Base-by-base conservation (phyloP, 83 land plant species). In the Picea abies region DNA sequence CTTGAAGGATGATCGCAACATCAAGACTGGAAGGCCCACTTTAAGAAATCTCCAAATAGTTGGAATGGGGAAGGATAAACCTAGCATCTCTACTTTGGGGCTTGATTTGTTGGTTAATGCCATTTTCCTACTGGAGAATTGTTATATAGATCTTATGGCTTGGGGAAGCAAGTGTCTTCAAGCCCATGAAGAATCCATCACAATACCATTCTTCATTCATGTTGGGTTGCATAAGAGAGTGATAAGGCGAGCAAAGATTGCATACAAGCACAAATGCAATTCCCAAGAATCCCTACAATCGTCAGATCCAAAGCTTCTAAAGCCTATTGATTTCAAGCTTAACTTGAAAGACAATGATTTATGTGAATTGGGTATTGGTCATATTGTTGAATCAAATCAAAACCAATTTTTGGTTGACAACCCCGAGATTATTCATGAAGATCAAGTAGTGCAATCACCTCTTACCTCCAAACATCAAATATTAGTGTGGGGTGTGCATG, bases 21-120 rank as follows among this genome's bases (percentile, higher is more conserved):
- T 41, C 23, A 72, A 14, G 9, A 41, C 52, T 20, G 19, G 23
- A 10, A 72, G 19, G 4, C 56, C 76, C 52, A 69, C 73, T 3
- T 19, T 20, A 19, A 72, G 76, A 72, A 72, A 72, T 72, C 52
- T 72, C 4, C 20, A 11, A 49, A 44, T n/a, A 41, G 14, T 20
- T 72, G 76, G 52, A 44, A 35, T n/a, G 12, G 41, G n/a, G 35
- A 72, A 4, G 11, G 23, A n/a, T 7, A 72, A 72, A 72, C 56
- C 23, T 49, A 72, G 9, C 19, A 17, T 44, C 52, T 72, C 52
- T 32, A 39, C 52, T 19, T 44, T 19, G 20, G 25, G 76, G 44
- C n/a, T 72, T 44, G 52, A 72, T 72, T 72, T 72, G 52, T 49
- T 72, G 10, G 25, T 72, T 72, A n/a, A 72, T n/a, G n/a, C 52